A percentile compares a stretch with the other conserved stretches of the same genome.
Evolutionary conservation across 441 rosid genomes (phyloP).

Genomic region (Eruca vesicaria): DNA sequence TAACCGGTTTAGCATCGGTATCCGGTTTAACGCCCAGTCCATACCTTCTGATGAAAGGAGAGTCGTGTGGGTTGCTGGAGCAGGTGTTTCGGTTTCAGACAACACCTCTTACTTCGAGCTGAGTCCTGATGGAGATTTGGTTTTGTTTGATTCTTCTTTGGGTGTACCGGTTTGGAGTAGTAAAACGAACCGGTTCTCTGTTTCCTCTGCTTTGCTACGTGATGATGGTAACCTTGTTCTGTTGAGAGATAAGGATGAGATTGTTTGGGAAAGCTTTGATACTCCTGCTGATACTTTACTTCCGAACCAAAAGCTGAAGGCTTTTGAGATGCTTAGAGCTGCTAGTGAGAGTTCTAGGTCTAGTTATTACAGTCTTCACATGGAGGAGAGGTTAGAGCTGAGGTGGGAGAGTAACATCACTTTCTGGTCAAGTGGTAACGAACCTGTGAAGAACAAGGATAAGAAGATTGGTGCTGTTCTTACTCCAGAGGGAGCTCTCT

Average conservation of each 20-base stretch:
- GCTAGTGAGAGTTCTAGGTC: conserved; percentile 54
- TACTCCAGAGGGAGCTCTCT: conserved; percentile 57
- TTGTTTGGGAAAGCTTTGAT: conserved; percentile 81
- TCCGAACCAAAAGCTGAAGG: conserved; percentile 60
- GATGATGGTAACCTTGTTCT: conserved; percentile 75
- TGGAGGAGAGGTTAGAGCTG: conserved; percentile 59
- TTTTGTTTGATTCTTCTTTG: conserved; percentile 56
- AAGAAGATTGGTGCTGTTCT: conserved; percentile 61
- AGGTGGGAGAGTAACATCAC: conserved; percentile 66
- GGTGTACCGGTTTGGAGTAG: conserved; percentile 58
- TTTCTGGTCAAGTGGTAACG: conserved; percentile 56
- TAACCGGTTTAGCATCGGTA: conserved; percentile 65
- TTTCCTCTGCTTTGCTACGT: conserved; percentile 55
- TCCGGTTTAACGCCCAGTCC: conserved; percentile 58
- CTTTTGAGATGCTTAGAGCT: conserved; percentile 55
- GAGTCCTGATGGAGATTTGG: conserved; percentile 53
- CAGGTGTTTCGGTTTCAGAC: conserved; percentile 47
- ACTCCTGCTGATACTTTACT: conserved; percentile 68
- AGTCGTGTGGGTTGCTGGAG: conserved; percentile 86
- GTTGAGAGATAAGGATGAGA: conserved; percentile 37
- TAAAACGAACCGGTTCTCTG: conserved; percentile 49
- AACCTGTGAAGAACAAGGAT: conserved; percentile 17
- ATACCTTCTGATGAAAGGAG: conserved; percentile 49
- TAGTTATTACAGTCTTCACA: conserved; percentile 65
- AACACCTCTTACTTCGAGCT: conserved; percentile 68